Percentiles rank a stretch among this genome's conserved stretches.
Evolutionary conservation across 352 stramenopile genomes (phyloP).

Genomic region (Pythium periplocum): DNA sequence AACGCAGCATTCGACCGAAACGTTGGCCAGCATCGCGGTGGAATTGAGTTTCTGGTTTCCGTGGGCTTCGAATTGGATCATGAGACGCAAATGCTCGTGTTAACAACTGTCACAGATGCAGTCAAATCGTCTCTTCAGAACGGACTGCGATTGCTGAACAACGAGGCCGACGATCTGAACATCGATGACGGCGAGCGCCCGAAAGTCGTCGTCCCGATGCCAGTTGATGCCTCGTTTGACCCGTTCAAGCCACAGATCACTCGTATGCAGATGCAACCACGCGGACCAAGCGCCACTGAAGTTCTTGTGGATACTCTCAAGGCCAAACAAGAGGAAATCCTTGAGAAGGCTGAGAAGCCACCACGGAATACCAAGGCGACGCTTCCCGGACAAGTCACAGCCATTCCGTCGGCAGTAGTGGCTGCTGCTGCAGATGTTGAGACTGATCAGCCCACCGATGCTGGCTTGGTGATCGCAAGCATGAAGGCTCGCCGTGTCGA

Average conservation of each 20-base stretch:
- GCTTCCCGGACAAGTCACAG: conserved; percentile 24
- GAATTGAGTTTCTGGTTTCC: conserved; percentile 63
- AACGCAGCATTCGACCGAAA: conserved; percentile 72
- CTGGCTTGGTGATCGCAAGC: conserved; percentile 65
- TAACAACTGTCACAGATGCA: conserved; percentile 14
- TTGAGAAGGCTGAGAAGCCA: conserved; percentile 47
- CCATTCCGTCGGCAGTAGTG: conserved; percentile 1
- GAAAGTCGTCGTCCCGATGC: conserved; percentile 33
- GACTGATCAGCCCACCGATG: conserved; percentile 36
- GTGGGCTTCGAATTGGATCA: conserved; percentile 54
- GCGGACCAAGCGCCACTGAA: conserved; percentile 72
- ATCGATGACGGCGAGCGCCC: conserved; percentile 44
- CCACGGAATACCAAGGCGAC: conserved; percentile 58
- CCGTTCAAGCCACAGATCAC: conserved; percentile 84
- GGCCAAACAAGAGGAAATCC: conserved; percentile 65
- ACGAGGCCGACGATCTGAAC: conserved; percentile 72
- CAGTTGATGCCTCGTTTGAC: conserved; percentile 50
- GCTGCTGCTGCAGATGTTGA: conserved; percentile 12
- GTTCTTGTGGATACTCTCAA: conserved; percentile 73
- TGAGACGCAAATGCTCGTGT: conserved; percentile 44
- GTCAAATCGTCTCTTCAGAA: conserved; percentile 38
- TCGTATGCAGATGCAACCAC: conserved; percentile 68
- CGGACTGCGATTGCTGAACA: conserved; percentile 48
- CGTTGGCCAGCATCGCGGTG: conserved; percentile 60
- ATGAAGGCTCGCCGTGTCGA: conserved; percentile 64